Percentiles rank a stretch among this genome's conserved stretches.
Conservation (phyloP, 345 rosid species). For the Sisymbrium altissimum region DNA sequence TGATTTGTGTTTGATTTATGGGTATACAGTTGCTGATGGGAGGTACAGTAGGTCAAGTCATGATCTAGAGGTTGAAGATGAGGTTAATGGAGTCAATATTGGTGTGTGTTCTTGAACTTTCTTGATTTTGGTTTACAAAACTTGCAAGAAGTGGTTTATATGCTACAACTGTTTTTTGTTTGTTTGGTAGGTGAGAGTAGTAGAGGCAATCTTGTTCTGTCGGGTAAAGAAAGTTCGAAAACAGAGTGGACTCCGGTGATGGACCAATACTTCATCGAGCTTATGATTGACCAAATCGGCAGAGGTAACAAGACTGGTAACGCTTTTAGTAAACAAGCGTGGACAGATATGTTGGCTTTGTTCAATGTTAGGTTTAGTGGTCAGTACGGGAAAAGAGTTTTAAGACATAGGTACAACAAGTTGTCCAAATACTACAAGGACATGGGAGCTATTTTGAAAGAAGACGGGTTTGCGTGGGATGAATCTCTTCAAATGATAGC, state of each 20-base stretch:
- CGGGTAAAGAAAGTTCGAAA: constrained; percentile 47
- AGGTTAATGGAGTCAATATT: constrained; percentile 44
- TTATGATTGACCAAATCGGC: constrained; percentile 72
- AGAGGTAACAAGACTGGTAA: constrained; percentile 61
- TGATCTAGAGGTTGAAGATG: constrained; percentile 74
- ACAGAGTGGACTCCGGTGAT: constrained; percentile 75
- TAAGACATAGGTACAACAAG: constrained; percentile 75
- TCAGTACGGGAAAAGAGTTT: constrained; percentile 73
- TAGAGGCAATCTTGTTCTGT: constrained; percentile 18
- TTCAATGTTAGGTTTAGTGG: constrained; percentile 66
- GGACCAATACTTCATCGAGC: constrained; percentile 75
- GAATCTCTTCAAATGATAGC: constrained; percentile 47
- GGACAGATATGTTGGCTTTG: constrained; percentile 71
- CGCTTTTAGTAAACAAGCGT: constrained; percentile 72
- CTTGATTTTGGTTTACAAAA: background rate
- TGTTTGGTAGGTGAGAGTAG: constrained; percentile 47
- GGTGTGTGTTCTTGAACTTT: constrained; percentile 39
- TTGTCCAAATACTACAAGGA: constrained; percentile 62
- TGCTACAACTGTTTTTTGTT: background rate
- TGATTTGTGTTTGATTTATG: constrained; percentile 75
- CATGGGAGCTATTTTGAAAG: constrained; percentile 45
- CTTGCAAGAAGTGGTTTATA: background rate
- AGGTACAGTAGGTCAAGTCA: constrained; percentile 90
- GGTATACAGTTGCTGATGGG: constrained; percentile 79
- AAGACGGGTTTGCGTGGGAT: constrained; percentile 79